Evolutionary conservation across 805 yeast species (phyloP), one percentile per base, ranked within the genome.

Genomic region (Candida succiphila): DNA sequence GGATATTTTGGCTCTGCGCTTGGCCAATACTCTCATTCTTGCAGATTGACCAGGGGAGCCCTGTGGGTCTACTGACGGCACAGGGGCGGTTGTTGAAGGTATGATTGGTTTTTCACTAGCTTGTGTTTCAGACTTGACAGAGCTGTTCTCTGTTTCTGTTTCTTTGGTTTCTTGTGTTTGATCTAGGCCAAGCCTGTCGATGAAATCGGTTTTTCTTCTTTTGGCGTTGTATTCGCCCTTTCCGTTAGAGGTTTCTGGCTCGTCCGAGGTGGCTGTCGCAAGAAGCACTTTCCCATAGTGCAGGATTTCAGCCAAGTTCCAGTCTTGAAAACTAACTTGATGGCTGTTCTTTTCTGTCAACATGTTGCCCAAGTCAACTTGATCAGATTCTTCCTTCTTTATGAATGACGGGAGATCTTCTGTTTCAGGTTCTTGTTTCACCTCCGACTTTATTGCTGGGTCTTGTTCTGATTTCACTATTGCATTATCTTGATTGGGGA

Each of bases 1-100:
- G 1, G 84, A 82, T 33, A 74, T 77, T 51, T 82, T 85, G 4
- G 94, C 92, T 50, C 80, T 78, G 48, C 97, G 71, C 47, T 82
- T 81, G n/a, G 95, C 95, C 84, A 89, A 75, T 2, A 96, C 97
- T 40, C 85, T 72, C 67, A 87, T 71, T 53, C 96, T 73, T 0
- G 94, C 88, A 32, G 81, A 78, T 27, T 65, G 72, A 5, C 41
- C 40, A 5, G 30, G 18, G n/a, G n/a, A n/a, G n/a, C n/a, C n/a
- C 8, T 32, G 33, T 7, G 27, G 22, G 3, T 27, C 3, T 10
- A 3, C 12, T 22, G 14, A 4, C 6, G 24, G 4, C 14, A 27
- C 31, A 8, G 27, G 29, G 9, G 18, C 25, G 27, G 41, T 41
- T 21, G 30, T 39, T 29, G 35, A 32, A n/a, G 31, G 19, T 25